Conservation (phyloP, 163 green algal species). For the Coccomyxa subellipsoidea region DNA sequence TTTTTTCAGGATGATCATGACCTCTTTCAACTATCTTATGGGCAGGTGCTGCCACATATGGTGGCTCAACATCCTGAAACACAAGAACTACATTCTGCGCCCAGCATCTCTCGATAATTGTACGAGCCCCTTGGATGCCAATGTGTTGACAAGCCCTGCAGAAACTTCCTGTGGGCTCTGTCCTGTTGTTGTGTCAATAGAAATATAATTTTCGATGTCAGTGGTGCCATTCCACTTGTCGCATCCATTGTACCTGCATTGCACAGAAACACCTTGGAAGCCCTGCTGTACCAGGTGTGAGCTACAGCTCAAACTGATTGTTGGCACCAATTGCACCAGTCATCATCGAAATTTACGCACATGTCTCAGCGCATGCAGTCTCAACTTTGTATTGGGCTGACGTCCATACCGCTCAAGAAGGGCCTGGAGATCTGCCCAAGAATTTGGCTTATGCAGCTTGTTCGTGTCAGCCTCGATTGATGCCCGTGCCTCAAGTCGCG, state of each 20-base stretch:
- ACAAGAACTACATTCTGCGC: no score
- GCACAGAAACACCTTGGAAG: no score
- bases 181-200: not conserved
- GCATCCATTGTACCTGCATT: conserved; percentile 14
- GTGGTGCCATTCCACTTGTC: conserved; percentile 1
- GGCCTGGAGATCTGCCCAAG: not conserved
- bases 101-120: not conserved
- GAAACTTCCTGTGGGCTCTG: not conserved
- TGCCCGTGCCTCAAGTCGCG: conserved; percentile 38
- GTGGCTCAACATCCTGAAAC: no score
- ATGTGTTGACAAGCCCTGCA: not conserved
- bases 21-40: no score
- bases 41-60: no score
- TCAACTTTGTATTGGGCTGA: not conserved
- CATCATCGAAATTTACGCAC: no score
- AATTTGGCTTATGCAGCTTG: not conserved
- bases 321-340: no score
- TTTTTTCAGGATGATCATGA: no score
- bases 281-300: no score
- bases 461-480: not conserved
- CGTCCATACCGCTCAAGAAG: not conserved
- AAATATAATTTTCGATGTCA: not conserved
- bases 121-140: not conserved
- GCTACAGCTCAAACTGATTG: no score
- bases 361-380: no score